Evolutionary conservation across 2,329 filamentous ascomycete genomes (phyloP), one percentile per base, ranked within the genome.

Genomic region (Fusarium verrucosum): DNA sequence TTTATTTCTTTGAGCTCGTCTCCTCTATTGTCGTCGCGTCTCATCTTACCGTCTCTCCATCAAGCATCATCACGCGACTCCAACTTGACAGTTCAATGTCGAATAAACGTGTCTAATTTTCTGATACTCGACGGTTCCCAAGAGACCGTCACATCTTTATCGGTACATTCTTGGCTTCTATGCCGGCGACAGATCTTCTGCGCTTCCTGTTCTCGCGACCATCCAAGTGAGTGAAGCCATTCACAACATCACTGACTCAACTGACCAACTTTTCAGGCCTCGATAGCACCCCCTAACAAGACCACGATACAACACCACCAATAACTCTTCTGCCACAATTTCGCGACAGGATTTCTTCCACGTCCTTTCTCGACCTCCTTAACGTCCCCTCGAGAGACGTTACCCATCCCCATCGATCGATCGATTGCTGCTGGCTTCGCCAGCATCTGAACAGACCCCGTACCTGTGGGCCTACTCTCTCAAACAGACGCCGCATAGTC

Each of bases 391-490:
- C 74, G 81, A 83, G 85, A 85, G 89, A 86, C 87, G 86, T 88
- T 87, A 74, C 70, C 72, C 68, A 62, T 70, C 70, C 73, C 73
- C 74, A 66, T 67, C 69, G 56, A 69, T 67, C 69, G 56, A 69
- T 77, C 70, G 73, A 85, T 85, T 91, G 87, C 85, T 87, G 90
- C 91, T 93, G 91, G 92, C 91, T 90, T 86, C 87, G 91, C 92
- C 91, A 94, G 90, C 91, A 86, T 85, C 83, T 79, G 80, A 61
- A 75, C 72, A 73, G 79, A 78, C 82, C 82, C 85, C 83, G 68
- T 80, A 86, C 84, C 86, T 87, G 90, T 95, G 92, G 92, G 92
- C 92, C 92, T 95, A 93, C 92, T 95, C 91, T 94, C 92, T 94
- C 92, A 91, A 88, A 86, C 92, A 91, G 85, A 91, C 91, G 85